Evolutionary conservation across 164 flowering plant genomes (phyloP).

Genomic region (Vitis cinerea): DNA sequence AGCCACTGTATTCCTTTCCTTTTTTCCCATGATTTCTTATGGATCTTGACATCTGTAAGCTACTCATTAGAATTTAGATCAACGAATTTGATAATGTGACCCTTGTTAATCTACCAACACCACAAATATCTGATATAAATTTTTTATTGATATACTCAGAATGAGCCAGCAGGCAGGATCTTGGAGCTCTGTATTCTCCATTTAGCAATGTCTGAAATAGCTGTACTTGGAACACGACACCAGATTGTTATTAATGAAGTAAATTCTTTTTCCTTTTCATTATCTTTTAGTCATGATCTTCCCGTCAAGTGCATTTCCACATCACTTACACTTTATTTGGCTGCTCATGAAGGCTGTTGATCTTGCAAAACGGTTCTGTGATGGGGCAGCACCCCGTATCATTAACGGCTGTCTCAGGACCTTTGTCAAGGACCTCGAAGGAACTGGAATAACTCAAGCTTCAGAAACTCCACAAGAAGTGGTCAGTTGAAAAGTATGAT

Average conservation of each 20-base stretch:
- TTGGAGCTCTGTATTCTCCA: conserved; percentile 87
- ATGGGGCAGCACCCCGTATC: conserved; percentile 86
- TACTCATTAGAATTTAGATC: neutral
- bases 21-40: neutral
- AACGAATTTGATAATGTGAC: no score
- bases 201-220: conserved; percentile 88
- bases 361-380: conserved; percentile 93
- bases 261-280: neutral
- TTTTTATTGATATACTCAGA: conserved; percentile 27
- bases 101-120: neutral
- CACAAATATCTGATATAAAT: neutral
- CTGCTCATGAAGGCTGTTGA: conserved; percentile 71
- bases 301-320: neutral
- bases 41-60: neutral
- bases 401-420: conserved; percentile 89
- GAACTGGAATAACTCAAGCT: conserved; percentile 9
- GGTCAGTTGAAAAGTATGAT: neutral
- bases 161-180: conserved; percentile 73
- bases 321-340: conserved; percentile 4
- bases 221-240: conserved; percentile 68
- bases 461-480: conserved; percentile 13
- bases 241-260: conserved; percentile 93
- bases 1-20: no score
- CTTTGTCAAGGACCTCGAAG: conserved; percentile 50
- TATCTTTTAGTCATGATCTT: neutral